Conservation (phyloP, 176 grass and related monocot genomes). For the Zea mays region Zm-B73-REFERENCE-NAM-5.0 NC_050099.1:227840501-227841000, state of each 20-base stretch:
- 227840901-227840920: slow-evolving; percentile 20
- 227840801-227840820: slow-evolving; percentile 2
- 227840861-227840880: slow-evolving; percentile 28
- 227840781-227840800: slow-evolving; percentile 8
- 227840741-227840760: neutral
- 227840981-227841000: no score
- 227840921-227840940: neutral
- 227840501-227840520: slow-evolving; percentile 68
- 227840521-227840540: slow-evolving; percentile 46
- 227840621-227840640: slow-evolving; percentile 6
- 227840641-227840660: neutral
- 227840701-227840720: slow-evolving; percentile 4
- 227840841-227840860: neutral
- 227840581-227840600: slow-evolving; percentile 17
- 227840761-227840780: neutral
- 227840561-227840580: slow-evolving; percentile 15
- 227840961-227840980: no score
- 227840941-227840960: neutral
- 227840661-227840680: neutral
- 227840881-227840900: neutral
- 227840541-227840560: slow-evolving; percentile 22
- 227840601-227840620: slow-evolving; percentile 10
- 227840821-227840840: slow-evolving; percentile 24
- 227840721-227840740: neutral
- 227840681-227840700: neutral